Evolutionary conservation across 2,329 filamentous ascomycete species (phyloP).

Genomic region (Fusarium haematococcum): DNA sequence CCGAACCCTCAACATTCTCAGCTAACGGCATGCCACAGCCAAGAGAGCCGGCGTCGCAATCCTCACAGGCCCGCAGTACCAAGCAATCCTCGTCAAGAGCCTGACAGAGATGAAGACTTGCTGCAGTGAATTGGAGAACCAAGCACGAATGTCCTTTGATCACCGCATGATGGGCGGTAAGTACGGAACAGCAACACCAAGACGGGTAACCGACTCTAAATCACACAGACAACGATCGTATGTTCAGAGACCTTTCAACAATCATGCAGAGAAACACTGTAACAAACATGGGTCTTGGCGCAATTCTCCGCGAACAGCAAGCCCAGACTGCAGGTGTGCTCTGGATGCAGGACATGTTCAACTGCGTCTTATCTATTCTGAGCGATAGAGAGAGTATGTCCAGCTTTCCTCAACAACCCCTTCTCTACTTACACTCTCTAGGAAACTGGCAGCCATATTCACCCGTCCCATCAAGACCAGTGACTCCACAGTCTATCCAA

Average conservation of each 20-base stretch:
- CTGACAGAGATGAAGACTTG: neutral
- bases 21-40: neutral
- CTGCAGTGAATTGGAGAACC: neutral
- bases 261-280: neutral
- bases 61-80: neutral
- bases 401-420: neutral
- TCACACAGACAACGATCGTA: neutral
- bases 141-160: neutral
- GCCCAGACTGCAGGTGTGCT: neutral
- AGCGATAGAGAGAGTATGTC: neutral
- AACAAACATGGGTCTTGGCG: neutral
- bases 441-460: neutral
- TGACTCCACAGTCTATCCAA: neutral
- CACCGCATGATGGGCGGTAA: neutral
- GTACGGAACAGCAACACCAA: neutral
- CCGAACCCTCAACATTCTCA: neutral
- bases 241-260: neutral
- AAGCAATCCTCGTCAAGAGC: neutral
- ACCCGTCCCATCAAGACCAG: neutral
- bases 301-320: neutral
- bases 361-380: neutral
- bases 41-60: neutral
- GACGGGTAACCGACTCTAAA: neutral
- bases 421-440: neutral
- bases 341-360: neutral